Base-by-base conservation (phyloP, 768 basidiomycete genomes). In the Mycena kentingensis region DNA sequence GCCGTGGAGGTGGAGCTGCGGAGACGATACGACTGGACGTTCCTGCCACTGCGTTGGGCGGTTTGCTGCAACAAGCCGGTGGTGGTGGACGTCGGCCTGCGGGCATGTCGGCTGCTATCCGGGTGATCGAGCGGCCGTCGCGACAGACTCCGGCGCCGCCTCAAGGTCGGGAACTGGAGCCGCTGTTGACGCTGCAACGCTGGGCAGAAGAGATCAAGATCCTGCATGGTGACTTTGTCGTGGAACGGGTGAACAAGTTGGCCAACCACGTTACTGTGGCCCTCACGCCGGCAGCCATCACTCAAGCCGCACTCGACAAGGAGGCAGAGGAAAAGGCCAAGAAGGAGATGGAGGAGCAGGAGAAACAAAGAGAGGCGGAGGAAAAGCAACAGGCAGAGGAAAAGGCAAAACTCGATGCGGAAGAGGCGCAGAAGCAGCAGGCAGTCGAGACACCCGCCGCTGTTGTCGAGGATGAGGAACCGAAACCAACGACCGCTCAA, bases 181-280 rank as follows among this genome's bases (percentile, higher is more conserved):
- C 93, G 2, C 71, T 91, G 49, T 76, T 89, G 10, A 96, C 94
- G 1, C 65, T 86, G 26, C 89, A 92, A 62, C 82, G 95, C 51
- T 98, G 95, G 95, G 73, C 81, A 1, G 93, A 96, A 65, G 94
- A 96, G 67, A 84, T 82, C 54, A 90, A 88, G 63, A 84, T 90
- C 27, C 71, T 90, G 21, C 85, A 93, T 51, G 87, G 89, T 15
- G 84, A 84, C 57, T 87, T 88, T 52, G 81, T 85, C 8, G 68
- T 78, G 11, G 85, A 89, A 51, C 80, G 92, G 18, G 75, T 83
- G 18, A 75, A 69, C 21, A 89, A 83, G 60, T 64, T 97, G 13
- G 73, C 76, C 24, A 87, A 87, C 60, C 90, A 94, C 63, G 73
- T 93, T 41, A 68, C 81, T 21, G 69, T 94, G 29, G 80, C 84